phyloP scores from a whole-genome alignment of 371 early-diverging fungal genomes.

The Mortierella sp. region DNA sequence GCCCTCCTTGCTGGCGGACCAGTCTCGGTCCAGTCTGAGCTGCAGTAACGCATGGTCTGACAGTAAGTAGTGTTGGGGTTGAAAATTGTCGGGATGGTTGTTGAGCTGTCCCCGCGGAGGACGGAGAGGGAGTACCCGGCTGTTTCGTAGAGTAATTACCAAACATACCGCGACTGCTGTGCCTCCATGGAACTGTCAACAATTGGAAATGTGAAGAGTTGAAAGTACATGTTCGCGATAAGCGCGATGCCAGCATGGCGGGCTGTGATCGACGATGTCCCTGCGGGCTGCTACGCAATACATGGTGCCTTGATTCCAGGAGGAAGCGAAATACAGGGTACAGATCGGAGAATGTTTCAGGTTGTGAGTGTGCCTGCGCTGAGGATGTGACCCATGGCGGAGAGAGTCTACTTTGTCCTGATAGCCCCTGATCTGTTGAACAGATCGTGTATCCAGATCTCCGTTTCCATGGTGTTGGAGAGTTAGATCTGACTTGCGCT shows the following conservation, averaged over 20 bases:
- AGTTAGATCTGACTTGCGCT: not conserved
- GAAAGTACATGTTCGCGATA: no score
- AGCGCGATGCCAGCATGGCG: not conserved
- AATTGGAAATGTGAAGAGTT: not conserved
- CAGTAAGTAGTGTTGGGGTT: no score
- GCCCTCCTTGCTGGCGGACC: not conserved
- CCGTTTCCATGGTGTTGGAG: not conserved
- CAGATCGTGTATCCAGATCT: constrained; percentile 4
- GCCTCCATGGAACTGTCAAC: not conserved
- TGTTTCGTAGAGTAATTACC: no score
- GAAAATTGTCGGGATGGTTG: not conserved
- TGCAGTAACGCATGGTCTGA: no score
- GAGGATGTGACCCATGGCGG: not conserved
- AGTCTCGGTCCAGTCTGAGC: not conserved
- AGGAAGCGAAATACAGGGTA: constrained; percentile 38
- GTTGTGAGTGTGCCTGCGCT: not conserved
- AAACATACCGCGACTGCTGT: no score
- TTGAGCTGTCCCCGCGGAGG: no score
- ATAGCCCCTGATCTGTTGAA: not conserved
- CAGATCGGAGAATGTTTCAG: constrained; percentile 29
- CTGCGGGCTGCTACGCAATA: not conserved
- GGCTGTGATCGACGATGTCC: not conserved
- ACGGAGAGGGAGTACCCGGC: not conserved
- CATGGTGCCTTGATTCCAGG: constrained; percentile 13
- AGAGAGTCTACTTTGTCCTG: not conserved